phyloP scores from a whole-genome alignment of 352 stramenopile species.

The Phytophthora sansomeana region DNA sequence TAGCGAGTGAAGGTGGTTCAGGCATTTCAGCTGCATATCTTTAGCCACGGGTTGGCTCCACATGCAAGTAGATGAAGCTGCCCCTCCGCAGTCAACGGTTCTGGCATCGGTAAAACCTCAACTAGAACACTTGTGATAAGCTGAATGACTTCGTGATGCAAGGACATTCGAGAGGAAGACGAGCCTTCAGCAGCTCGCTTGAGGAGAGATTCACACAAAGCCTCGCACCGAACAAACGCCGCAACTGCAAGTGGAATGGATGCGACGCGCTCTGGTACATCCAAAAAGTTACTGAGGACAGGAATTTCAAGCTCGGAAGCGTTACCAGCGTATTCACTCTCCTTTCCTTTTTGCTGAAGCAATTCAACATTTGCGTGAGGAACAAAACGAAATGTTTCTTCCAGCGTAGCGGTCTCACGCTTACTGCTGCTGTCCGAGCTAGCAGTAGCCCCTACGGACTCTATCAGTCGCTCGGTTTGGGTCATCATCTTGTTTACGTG shows the following conservation, averaged over 20 bases:
- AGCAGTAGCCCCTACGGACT: constrained; percentile 35
- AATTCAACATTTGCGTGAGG: constrained; percentile 70
- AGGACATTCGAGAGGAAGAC: constrained; percentile 88
- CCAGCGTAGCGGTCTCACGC: constrained; percentile 38
- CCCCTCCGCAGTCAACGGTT: constrained; percentile 36
- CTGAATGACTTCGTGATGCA: constrained; percentile 91
- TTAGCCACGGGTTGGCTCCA: constrained; percentile 78
- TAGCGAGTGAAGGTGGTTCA: constrained; percentile 79
- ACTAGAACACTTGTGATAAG: constrained; percentile 84
- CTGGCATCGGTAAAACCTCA: constrained; percentile 84
- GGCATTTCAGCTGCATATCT: constrained; percentile 82
- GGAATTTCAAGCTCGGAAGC: constrained; percentile 70
- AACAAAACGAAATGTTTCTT: constrained; percentile 52
- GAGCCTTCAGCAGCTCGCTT: constrained; percentile 86
- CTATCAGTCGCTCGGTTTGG: constrained; percentile 55
- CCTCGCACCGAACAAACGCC: constrained; percentile 80
- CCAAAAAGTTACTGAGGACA: constrained; percentile 81
- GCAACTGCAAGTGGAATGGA: constrained; percentile 81
- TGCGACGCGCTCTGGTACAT: constrained; percentile 83
- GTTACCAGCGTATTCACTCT: constrained; percentile 84
- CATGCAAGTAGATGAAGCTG: constrained; percentile 51
- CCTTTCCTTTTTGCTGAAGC: constrained; percentile 57
- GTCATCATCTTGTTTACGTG: constrained; percentile 67
- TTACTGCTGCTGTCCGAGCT: constrained; percentile 28
- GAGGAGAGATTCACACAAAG: constrained; percentile 82